Conservation (phyloP, 2,329 filamentous ascomycete species). For the Ceratocystis albifundus region DNA sequence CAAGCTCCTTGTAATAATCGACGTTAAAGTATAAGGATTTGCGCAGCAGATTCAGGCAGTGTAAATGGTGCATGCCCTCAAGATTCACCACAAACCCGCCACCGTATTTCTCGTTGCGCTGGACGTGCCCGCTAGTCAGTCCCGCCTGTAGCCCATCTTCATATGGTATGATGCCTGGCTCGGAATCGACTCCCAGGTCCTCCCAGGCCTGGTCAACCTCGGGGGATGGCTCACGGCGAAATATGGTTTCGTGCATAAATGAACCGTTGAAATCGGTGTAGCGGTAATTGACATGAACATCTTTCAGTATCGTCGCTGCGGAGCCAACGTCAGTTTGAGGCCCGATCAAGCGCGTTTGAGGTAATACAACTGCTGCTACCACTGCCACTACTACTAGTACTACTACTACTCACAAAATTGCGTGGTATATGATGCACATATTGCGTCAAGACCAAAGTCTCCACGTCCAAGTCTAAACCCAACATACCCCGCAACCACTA, state of each 20-base stretch:
- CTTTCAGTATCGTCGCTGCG: constrained; percentile 30
- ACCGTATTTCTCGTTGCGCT: constrained; percentile 43
- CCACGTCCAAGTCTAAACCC: constrained; percentile 24
- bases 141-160: constrained; percentile 41
- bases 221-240: constrained; percentile 38
- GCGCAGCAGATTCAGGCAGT: constrained; percentile 51
- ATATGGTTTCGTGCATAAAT: constrained; percentile 44
- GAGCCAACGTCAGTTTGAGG: background rate
- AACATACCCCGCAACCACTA: constrained; percentile 24
- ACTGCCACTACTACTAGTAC: constrained; percentile 23
- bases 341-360: background rate
- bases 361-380: too few relatives aligned
- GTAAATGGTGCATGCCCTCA: constrained; percentile 45
- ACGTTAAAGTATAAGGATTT: constrained; percentile 49
- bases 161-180: constrained; percentile 38
- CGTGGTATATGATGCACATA: constrained; percentile 30
- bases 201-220: constrained; percentile 49
- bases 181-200: constrained; percentile 33
- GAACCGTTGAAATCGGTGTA: constrained; percentile 43
- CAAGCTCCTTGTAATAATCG: constrained; percentile 42
- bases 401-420: constrained; percentile 31
- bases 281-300: constrained; percentile 30
- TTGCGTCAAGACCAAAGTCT: constrained; percentile 23
- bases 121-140: constrained; percentile 43
- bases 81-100: constrained; percentile 49